Evolutionary conservation across 306 rosid species (phyloP), one percentile per base, ranked within the genome.

Genomic region (Acacia acuminata): DNA sequence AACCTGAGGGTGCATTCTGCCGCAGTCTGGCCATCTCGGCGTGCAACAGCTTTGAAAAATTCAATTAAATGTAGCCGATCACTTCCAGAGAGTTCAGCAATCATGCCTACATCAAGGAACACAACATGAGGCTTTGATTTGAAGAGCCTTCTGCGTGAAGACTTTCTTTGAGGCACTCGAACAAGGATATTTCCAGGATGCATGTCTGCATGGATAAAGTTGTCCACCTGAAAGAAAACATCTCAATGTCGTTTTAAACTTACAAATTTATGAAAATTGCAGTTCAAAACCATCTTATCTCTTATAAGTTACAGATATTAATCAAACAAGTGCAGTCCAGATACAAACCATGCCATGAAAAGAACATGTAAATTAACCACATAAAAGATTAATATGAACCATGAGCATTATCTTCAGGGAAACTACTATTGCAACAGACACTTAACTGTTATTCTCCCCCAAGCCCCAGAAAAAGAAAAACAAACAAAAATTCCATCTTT

Each of bases 141-240:
- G 91, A 94, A 94, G 82, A 94, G 88, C 43, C 87, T 82, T 74
- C 85, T 92, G 60, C 43, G 82, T 65, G 85, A 72, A 84, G 90
- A 80, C 84, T 88, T 92, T 82, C 75, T 86, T 71, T 79, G 90
- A 79, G 90, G 25, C 42, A 93, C 88, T 56, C 97, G 92, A 73
- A 94, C 97, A 76, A 94, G 98, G 88, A 94, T 94, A 84, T 94
- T 94, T 85, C 98, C 97, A 81, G 97, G 97, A 90, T 94, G 97
- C 98, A 94, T 92, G 83, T 94, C 97, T 15, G 98, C 98, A 80
- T 94, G 94, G 76, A 92, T 90, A 84, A 94, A 94, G 91, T 94
- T 94, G 88, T 94, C 98, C 83, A 90, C 98, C 97, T 94, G 97
- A 85, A 88, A 85, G 66, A 77, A 85, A 66, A 72, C 70, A 82